Evolutionary conservation across 352 stramenopile genomes (phyloP).

Genomic region (Aphanomyces astaci): DNA sequence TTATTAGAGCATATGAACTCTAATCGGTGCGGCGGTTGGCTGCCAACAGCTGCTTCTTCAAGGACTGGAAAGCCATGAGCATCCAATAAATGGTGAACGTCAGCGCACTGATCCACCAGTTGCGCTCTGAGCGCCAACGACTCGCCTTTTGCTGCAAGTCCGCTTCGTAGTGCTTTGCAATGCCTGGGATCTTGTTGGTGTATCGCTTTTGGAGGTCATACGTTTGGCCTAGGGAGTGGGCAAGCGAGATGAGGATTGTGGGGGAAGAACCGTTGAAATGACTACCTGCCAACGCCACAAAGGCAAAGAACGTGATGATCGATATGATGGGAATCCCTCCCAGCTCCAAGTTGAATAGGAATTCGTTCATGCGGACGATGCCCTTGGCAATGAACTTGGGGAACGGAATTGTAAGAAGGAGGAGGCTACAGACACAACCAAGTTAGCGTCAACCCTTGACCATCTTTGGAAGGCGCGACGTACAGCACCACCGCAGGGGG

Average conservation of each 20-base stretch:
- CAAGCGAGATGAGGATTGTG: too few relatives aligned
- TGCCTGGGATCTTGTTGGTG: slow-evolving; percentile 28
- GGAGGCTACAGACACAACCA: slow-evolving; percentile 37
- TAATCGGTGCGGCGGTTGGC: slow-evolving; percentile 1
- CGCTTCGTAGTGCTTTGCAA: slow-evolving; percentile 55
- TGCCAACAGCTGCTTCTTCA: slow-evolving; percentile 66
- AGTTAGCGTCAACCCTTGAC: too few relatives aligned
- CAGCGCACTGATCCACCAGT: slow-evolving; percentile 81
- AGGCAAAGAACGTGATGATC: slow-evolving; percentile 65
- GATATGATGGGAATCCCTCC: slow-evolving; percentile 63
- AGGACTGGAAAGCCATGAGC: slow-evolving; percentile 66
- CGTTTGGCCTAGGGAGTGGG: slow-evolving; percentile 60
- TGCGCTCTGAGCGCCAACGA: slow-evolving; percentile 65
- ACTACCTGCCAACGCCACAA: slow-evolving; percentile 50
- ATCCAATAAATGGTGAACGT: slow-evolving; percentile 85
- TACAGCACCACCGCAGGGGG: slow-evolving; percentile 72
- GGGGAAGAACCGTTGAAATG: too few relatives aligned
- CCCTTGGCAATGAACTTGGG: slow-evolving; percentile 49
- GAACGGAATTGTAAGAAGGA: slow-evolving; percentile 75
- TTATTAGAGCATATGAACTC: not conserved
- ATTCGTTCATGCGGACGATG: slow-evolving; percentile 63
- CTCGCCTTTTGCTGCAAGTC: slow-evolving; percentile 75
- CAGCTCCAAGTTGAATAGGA: slow-evolving; percentile 67
- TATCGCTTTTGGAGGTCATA: slow-evolving; percentile 79
- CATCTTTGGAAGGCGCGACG: too few relatives aligned